A percentile compares a stretch with the other conserved stretches of the same genome.
Conservation (phyloP, 768 basidiomycete genomes). For the Amanita molliuscula region DNA sequence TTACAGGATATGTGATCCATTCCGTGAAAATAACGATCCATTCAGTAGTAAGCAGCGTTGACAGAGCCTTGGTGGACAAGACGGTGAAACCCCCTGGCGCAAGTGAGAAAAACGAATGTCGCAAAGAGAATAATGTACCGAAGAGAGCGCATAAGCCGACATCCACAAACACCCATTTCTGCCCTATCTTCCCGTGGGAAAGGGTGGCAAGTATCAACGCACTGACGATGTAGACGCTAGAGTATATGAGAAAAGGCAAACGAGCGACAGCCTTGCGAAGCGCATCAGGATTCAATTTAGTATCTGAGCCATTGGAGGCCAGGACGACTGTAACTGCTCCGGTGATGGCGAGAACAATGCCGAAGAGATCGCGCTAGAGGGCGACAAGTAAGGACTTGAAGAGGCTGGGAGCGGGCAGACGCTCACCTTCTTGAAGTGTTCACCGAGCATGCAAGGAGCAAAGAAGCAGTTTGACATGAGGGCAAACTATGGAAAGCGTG, state of each 20-base stretch:
- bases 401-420: conserved; percentile 8
- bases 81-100: conserved; percentile 84
- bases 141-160: conserved; percentile 82
- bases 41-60: conserved; percentile 71
- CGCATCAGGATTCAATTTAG: conserved; percentile 54
- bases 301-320: conserved; percentile 62
- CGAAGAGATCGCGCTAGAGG: conserved; percentile 62
- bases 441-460: conserved; percentile 75
- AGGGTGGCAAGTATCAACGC: conserved; percentile 53
- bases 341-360: conserved; percentile 70
- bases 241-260: conserved; percentile 67
- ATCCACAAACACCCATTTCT: conserved; percentile 70
- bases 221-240: conserved; percentile 46
- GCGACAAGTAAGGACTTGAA: conserved; percentile 9
- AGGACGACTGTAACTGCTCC: conserved; percentile 93
- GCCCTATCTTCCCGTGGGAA: conserved; percentile 55
- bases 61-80: conserved; percentile 85
- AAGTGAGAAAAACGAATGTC: neutral
- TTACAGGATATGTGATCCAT: conserved; percentile 77
- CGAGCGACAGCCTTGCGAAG: conserved; percentile 63
- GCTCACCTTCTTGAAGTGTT: conserved; percentile 69
- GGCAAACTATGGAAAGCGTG: conserved; percentile 46
- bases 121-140: conserved; percentile 29
- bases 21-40: conserved; percentile 69
- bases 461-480: conserved; percentile 94